These are phyloP conservation scores for Kondoa subrosea DNA, from an alignment of 768 basidiomycete genomes.

Conservation along the genomic window DNA sequence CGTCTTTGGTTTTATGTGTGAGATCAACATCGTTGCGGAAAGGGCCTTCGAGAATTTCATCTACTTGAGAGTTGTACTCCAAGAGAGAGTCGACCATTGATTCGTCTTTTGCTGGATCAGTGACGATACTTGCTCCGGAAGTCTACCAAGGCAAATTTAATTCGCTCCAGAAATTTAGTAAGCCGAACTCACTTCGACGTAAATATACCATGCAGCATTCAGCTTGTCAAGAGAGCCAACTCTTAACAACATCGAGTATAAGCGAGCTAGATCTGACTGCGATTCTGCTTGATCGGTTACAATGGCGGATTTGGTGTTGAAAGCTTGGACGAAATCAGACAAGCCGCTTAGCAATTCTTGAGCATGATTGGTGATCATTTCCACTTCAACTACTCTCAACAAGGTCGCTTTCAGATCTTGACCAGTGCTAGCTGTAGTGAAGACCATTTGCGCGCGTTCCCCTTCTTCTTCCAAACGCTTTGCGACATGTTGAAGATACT, in stretches of 20 bases:
- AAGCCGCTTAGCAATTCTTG: conserved; percentile 37
- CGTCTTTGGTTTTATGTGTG: conserved; percentile 35
- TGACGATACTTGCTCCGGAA: conserved; percentile 49
- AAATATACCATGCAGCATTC: conserved; percentile 45
- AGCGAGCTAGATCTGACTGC: conserved; percentile 37
- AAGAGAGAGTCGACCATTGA: conserved; percentile 61
- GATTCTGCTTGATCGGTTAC: conserved; percentile 39
- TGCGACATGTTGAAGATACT: conserved; percentile 45
- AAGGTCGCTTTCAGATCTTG: conserved; percentile 34
- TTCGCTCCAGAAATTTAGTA: background rate
- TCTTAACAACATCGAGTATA: conserved; percentile 49
- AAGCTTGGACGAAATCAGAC: conserved; percentile 34
- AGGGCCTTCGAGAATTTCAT: conserved; percentile 39
- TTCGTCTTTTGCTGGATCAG: conserved; percentile 47
- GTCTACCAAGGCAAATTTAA: conserved; percentile 33
- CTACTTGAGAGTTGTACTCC: conserved; percentile 46
- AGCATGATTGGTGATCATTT: conserved; percentile 42
- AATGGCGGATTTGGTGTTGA: conserved; percentile 29
- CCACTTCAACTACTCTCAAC: conserved; percentile 40
- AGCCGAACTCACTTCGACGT: conserved; percentile 41
- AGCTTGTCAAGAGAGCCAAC: conserved; percentile 44
- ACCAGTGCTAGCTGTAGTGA: background rate
- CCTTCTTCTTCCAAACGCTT: conserved; percentile 62
- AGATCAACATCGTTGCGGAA: conserved; percentile 40
- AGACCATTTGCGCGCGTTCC: conserved; percentile 25